Evolutionary conservation across 768 basidiomycete genomes (phyloP).

Genomic region (Leccinellum rugosiceps): DNA sequence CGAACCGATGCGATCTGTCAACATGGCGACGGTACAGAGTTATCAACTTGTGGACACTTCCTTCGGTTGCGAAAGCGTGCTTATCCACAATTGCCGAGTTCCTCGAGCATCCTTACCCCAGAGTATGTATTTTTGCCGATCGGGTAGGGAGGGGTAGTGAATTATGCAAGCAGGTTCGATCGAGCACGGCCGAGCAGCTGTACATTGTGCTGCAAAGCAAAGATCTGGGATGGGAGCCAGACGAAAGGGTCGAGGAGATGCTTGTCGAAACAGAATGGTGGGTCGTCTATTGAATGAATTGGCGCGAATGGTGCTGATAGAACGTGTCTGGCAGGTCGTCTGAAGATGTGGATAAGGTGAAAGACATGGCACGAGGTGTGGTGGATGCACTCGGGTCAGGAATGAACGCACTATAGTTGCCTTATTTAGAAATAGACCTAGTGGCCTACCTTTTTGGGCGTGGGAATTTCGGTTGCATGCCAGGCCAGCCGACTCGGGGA

Average conservation of each 20-base stretch:
- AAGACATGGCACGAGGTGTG: conserved; percentile 41
- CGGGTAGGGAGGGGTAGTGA: conserved; percentile 6
- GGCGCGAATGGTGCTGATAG: conserved; percentile 18
- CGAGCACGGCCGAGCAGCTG: conserved; percentile 77
- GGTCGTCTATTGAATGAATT: conserved; percentile 21
- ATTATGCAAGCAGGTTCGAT: conserved; percentile 55
- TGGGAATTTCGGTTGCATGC: conserved; percentile 19
- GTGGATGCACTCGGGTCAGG: conserved; percentile 36
- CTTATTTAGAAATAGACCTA: not conserved
- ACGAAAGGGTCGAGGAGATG: conserved; percentile 57
- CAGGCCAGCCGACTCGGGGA: conserved; percentile 3
- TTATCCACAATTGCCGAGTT: conserved; percentile 53
- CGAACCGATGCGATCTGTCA: conserved; percentile 8
- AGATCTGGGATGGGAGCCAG: conserved; percentile 63
- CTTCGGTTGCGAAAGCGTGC: conserved; percentile 40
- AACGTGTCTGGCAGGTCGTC: conserved; percentile 46
- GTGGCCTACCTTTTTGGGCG: conserved; percentile 11
- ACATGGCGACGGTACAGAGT: conserved; percentile 43
- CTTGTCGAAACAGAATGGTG: conserved; percentile 84
- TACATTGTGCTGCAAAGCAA: conserved; percentile 73
- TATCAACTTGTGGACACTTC: conserved; percentile 58
- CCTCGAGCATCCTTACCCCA: conserved; percentile 77
- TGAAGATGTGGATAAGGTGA: conserved; percentile 35
- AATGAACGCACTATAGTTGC: conserved; percentile 23
- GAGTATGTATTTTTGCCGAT: conserved; percentile 44